These are phyloP conservation scores for Picea sitchensis DNA, from an alignment of 75 land plant genomes.

Conservation along the genomic window DNA sequence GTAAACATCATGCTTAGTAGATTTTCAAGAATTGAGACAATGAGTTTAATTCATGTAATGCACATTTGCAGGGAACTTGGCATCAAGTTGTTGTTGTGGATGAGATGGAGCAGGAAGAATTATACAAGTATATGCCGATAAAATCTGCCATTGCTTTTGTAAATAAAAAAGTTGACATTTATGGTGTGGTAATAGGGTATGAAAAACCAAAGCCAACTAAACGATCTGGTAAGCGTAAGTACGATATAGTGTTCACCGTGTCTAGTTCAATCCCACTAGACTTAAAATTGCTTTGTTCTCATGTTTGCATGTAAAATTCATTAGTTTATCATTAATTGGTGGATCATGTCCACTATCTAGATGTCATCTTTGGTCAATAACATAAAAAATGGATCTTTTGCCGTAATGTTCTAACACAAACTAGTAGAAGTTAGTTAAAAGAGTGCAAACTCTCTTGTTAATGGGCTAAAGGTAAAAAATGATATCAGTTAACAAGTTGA, in stretches of 20 bases:
- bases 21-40: background rate
- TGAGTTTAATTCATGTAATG: background rate
- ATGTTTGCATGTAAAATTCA: too few relatives aligned
- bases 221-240: conserved; percentile 46
- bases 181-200: conserved; percentile 56
- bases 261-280: too few relatives aligned
- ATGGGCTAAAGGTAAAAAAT: too few relatives aligned
- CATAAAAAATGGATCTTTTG: too few relatives aligned
- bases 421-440: too few relatives aligned
- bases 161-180: conserved; percentile 53
- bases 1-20: background rate
- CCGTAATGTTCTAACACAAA: too few relatives aligned
- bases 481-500: too few relatives aligned
- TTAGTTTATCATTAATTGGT: too few relatives aligned
- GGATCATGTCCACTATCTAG: too few relatives aligned
- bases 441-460: too few relatives aligned
- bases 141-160: conserved; percentile 38
- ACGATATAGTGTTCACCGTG: background rate
- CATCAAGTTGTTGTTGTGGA: background rate
- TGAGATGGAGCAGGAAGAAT: background rate
- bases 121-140: conserved; percentile 43
- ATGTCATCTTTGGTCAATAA: too few relatives aligned
- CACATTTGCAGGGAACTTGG: background rate
- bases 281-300: too few relatives aligned
- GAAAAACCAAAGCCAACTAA: conserved; percentile 41